These are phyloP conservation scores for Citrus hindsii DNA, from an alignment of 345 rosid species.

Conservation along the genomic window DNA sequence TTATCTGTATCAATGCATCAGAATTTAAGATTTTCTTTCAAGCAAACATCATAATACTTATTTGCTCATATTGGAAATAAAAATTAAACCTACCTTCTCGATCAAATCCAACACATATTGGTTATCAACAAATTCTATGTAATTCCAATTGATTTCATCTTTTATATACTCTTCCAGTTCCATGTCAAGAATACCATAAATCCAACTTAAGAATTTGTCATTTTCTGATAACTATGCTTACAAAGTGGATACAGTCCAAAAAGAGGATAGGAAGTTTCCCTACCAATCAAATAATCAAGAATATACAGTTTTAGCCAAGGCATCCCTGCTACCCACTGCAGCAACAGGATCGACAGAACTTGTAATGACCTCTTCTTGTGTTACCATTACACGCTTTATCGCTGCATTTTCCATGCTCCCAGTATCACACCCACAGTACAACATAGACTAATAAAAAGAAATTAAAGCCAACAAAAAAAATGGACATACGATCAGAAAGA, in stretches of 20 bases:
- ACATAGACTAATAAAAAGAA: slow-evolving; percentile 10
- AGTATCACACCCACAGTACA: slow-evolving; percentile 63
- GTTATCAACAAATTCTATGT: slow-evolving; percentile 74
- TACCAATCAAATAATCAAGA: background rate
- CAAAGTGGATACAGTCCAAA: background rate
- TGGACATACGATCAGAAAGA: slow-evolving; percentile 15
- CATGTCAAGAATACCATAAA: slow-evolving; percentile 40
- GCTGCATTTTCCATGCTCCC: slow-evolving; percentile 87
- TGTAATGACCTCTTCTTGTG: slow-evolving; percentile 96
- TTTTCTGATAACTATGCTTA: too few relatives aligned
- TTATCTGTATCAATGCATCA: too few relatives aligned
- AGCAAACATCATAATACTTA: too few relatives aligned
- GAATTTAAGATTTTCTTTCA: too few relatives aligned
- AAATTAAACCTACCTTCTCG: slow-evolving; percentile 44
- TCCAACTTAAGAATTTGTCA: background rate
- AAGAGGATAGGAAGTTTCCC: background rate
- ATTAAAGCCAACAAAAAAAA: slow-evolving; percentile 17
- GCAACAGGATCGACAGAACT: slow-evolving; percentile 88
- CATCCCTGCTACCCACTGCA: slow-evolving; percentile 70
- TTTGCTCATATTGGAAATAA: too few relatives aligned
- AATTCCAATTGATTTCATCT: slow-evolving; percentile 79
- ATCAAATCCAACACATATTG: slow-evolving; percentile 75
- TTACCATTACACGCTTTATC: slow-evolving; percentile 98
- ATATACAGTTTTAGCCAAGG: background rate
- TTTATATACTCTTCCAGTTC: slow-evolving; percentile 70